Evolutionary conservation across 169 alveolate genomes (phyloP), one percentile per base, ranked within the genome.

Genomic region (Eimeria praecox): DNA sequence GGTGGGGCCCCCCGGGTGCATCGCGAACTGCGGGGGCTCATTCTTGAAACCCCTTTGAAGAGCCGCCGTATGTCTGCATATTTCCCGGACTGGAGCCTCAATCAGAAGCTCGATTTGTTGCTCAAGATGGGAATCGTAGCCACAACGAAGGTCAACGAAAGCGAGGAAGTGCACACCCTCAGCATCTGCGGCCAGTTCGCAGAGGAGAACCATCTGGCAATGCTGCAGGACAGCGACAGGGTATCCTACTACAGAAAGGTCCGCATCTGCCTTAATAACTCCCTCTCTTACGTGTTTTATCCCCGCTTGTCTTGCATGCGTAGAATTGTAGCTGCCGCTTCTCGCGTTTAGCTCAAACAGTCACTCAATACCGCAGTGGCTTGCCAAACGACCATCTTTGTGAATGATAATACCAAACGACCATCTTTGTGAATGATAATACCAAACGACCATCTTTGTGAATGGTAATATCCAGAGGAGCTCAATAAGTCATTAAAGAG

Each of bases 101-200:
- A 56, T n/a, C 80, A 86, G 59, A 86, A 86, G 62, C 59, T 86
- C 22, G 92, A 86, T n/a, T 62, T 56, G 64, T 80, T 86, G 64
- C 92, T 86, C 52, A 86, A 86, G 78, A 86, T 86, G 92, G 92
- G 92, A 12, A 30, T 86, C 22, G 92, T 86, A 12, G 92, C 92
- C 35, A 86, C 92, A 10, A 86, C 92, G 30, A 54, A 86, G 14
- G 92, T 86, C 10, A 86, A 86, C 80, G 80, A 86, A 6, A 86
- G 92, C 82, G 95, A 90, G 77, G 90, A 90, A 66, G 95, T 90
- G 20, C 87, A 90, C 38, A 90, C 95, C 14, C 95, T 90, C 59
- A 75, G 90, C 95, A 90, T 90, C 77, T 90, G 95, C 59, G 59
- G 89, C 44, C 95, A 90, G 54, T 90, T 90, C 42, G 89, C 90